Conservation (phyloP, 2,329 filamentous ascomycete species). For the Myrmaecium sp. region DNA sequence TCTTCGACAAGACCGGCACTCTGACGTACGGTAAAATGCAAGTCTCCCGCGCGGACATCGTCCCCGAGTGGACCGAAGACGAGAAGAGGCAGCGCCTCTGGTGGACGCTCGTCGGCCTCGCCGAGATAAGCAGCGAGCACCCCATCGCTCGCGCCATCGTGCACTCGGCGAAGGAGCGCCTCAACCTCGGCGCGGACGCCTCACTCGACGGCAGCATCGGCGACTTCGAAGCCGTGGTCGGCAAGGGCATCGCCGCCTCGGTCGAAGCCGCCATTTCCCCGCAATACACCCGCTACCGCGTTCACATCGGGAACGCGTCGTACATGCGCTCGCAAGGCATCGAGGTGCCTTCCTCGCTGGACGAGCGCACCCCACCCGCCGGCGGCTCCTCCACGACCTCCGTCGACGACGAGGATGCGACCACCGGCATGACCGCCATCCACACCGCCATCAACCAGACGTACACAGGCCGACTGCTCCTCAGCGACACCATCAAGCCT, state of each 20-base stretch:
- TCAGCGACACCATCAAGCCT: conserved; percentile 83
- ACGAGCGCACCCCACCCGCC: conserved; percentile 32
- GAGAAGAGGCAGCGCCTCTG: conserved; percentile 58
- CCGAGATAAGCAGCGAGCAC: conserved; percentile 90
- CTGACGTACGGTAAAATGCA: conserved; percentile 92
- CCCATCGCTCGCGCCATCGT: conserved; percentile 86
- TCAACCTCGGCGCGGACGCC: conserved; percentile 54
- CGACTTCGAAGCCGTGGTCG: conserved; percentile 69
- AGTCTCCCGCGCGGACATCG: conserved; percentile 55
- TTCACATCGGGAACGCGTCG: conserved; percentile 68
- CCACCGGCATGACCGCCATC: conserved; percentile 68
- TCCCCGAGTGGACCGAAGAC: conserved; percentile 50
- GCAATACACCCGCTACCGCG: conserved; percentile 55
- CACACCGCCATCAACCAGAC: conserved; percentile 72
- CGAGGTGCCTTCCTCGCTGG: conserved; percentile 34
- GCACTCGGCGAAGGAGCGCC: conserved; percentile 53
- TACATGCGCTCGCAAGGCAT: conserved; percentile 61
- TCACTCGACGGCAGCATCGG: conserved; percentile 69
- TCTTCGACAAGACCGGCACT: conserved; percentile 92
- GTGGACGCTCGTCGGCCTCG: conserved; percentile 94
- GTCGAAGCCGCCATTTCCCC: conserved; percentile 58
- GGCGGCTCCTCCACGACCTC: conserved; percentile 10
- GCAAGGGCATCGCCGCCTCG: conserved; percentile 65
- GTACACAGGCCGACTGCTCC: conserved; percentile 67
- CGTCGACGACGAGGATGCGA: conserved; percentile 15